These are phyloP conservation scores for Ceratopteris richardii DNA, from an alignment of 75 land plant genomes.

Conservation along the genomic window DNA sequence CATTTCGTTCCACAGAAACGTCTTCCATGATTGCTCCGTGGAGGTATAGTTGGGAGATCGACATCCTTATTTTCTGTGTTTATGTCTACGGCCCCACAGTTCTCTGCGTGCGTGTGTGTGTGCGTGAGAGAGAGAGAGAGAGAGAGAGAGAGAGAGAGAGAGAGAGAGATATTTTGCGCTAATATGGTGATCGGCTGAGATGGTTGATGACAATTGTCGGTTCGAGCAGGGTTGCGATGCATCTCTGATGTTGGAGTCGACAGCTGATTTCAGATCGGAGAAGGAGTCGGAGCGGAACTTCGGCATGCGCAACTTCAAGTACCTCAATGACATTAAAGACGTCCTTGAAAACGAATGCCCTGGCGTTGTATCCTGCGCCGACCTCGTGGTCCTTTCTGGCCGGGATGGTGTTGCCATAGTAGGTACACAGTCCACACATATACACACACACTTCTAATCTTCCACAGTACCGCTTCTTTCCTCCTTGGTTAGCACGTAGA, in stretches of 20 bases:
- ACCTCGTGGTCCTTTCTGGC: slow-evolving; percentile 62
- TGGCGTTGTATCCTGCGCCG: slow-evolving; percentile 70
- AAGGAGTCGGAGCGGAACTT: slow-evolving; percentile 73
- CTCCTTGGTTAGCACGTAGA: too few relatives aligned
- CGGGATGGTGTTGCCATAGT: slow-evolving; percentile 46
- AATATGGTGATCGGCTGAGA: neutral
- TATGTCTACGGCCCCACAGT: too few relatives aligned
- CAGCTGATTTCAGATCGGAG: slow-evolving; percentile 46
- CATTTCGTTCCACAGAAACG: slow-evolving; percentile 72
- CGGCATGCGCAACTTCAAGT: slow-evolving; percentile 67
- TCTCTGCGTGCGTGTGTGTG: too few relatives aligned
- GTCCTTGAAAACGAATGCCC: slow-evolving; percentile 75
- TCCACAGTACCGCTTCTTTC: too few relatives aligned
- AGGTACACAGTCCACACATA: too few relatives aligned
- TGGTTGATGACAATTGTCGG: neutral
- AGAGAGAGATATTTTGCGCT: too few relatives aligned
- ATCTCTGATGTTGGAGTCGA: slow-evolving; percentile 67
- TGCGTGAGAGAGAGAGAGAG: too few relatives aligned
- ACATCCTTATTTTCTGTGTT: too few relatives aligned
- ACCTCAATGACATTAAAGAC: slow-evolving; percentile 51
- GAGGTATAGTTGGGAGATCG: slow-evolving; percentile 14
- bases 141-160: too few relatives aligned
- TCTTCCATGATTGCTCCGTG: slow-evolving; percentile 87
- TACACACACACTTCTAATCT: too few relatives aligned
- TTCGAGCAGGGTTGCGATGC: slow-evolving; percentile 63